Evolutionary conservation across 192 early-diverging fungal species (phyloP).

Genomic region (Coemansia biformis): DNA sequence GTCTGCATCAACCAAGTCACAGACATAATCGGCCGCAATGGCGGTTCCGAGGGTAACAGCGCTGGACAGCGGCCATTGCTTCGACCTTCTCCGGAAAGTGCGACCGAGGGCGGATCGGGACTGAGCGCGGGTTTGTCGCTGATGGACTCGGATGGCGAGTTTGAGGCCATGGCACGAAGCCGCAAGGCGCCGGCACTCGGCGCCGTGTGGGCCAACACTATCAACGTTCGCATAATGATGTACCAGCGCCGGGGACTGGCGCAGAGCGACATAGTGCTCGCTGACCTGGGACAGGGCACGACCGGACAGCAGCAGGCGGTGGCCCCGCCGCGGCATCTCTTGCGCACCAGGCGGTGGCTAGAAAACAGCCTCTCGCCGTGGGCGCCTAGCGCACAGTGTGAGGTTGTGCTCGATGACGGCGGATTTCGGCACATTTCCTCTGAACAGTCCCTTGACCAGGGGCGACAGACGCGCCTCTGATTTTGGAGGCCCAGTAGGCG

Average conservation of each 20-base stretch:
- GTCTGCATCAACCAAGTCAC: conserved; percentile 82
- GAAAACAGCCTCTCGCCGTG: conserved; percentile 39
- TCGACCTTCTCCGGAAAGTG: background rate
- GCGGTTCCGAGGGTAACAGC: background rate
- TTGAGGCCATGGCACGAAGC: conserved; percentile 2
- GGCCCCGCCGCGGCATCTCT: conserved; percentile 9
- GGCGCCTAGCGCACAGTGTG: conserved; percentile 30
- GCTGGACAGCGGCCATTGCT: no score
- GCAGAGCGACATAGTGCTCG: conserved; percentile 4
- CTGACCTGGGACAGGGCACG: background rate
- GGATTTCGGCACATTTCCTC: conserved; percentile 18
- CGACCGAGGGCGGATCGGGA: background rate
- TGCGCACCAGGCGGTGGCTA: conserved; percentile 34
- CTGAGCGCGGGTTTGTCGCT: no score
- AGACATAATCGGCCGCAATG: conserved; percentile 32
- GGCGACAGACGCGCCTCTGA: no score
- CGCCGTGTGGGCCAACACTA: conserved; percentile 64
- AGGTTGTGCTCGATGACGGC: conserved; percentile 23
- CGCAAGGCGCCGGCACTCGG: conserved; percentile 68
- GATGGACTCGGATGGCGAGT: conserved; percentile 10
- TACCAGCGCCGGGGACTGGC: conserved; percentile 30
- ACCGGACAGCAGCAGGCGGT: background rate
- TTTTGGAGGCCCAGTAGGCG: no score
- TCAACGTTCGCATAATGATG: conserved; percentile 63
- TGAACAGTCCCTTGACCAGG: background rate